Evolutionary conservation across 2,329 filamentous ascomycete species (phyloP).

Genomic region (Colletotrichum graminicola): DNA sequence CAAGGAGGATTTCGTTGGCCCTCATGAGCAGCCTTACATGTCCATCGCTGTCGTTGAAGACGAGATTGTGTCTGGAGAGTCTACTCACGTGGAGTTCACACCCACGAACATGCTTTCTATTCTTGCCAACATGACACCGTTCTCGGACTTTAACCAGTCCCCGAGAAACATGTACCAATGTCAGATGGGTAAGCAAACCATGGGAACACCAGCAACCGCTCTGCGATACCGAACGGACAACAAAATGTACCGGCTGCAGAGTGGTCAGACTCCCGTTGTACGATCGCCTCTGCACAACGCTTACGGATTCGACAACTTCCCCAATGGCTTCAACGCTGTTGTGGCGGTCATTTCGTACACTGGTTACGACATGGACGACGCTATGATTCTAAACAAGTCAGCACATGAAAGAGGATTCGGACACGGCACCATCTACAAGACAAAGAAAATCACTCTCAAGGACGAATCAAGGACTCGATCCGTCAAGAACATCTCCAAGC

Average conservation of each 20-base stretch:
- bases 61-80: constrained; percentile 88
- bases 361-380: constrained; percentile 99
- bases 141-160: constrained; percentile 98
- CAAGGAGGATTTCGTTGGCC: constrained; percentile 88
- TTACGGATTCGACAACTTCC: constrained; percentile 98
- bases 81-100: constrained; percentile 93
- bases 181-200: constrained; percentile 99
- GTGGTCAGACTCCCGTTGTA: constrained; percentile 94
- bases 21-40: constrained; percentile 98
- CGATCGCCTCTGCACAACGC: constrained; percentile 93
- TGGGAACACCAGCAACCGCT: constrained; percentile 94
- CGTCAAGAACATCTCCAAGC: constrained; percentile 77
- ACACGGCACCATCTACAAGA: constrained; percentile 97
- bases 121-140: constrained; percentile 97
- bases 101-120: constrained; percentile 98
- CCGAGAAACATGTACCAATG: constrained; percentile 99
- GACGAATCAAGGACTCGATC: constrained; percentile 79
- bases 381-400: constrained; percentile 99
- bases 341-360: constrained; percentile 99
- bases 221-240: constrained; percentile 92
- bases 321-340: constrained; percentile 93
- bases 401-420: constrained; percentile 96
- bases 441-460: constrained; percentile 88
- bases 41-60: constrained; percentile 92
- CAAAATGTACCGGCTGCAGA: constrained; percentile 95